Evolutionary conservation across 1,139 yeast genomes (phyloP), one percentile per base, ranked within the genome.

Genomic region (Suhomyces chickasaworum): DNA sequence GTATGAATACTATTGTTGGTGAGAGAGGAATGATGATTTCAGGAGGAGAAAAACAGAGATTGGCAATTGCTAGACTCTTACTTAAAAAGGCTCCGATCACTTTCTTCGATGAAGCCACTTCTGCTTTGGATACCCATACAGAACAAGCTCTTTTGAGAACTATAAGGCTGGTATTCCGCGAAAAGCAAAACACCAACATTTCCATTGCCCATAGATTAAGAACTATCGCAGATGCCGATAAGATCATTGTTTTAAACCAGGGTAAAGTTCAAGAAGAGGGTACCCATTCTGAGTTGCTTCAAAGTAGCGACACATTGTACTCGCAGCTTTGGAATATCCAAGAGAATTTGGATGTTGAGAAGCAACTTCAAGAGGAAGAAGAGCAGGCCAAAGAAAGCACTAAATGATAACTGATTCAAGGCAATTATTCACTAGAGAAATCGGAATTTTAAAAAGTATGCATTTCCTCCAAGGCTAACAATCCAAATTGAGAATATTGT

Each of bases 11-110:
- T 0, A 75, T 88, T 46, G 99, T 93, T n/a, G 99, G 99, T 42
- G 99, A 95, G 66, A 75, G 99, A 56, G 99, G 99, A 18, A 78
- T 93, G 78, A 93, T 93, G 99, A 90, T 93, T 40, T 89, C 97
- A 9, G 99, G 99, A 12, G 99, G 99, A 47, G 99, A 93, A 65
- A 91, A 95, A 63, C 99, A 93, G 66, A 75, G 99, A 52, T 73
- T 93, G 45, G 99, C 99, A 0, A 89, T 93, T 56, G 95, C 97
- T 0, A 75, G 99, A 54, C 81, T 93, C 16, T 68, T 93, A 39
- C 70, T 93, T 56, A 95, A 95, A 66, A 76, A 80, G 52, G 83
- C 98, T 0, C 95, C 95, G 13, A 89, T 95, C 45, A 87, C 95
- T 50, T 93, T 95, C 64, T 90, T 93, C 55, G 99, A 95, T 62